Evolutionary conservation across 352 stramenopile species (phyloP), one percentile per base, ranked within the genome.

Genomic region (Pythium phragmiticola): DNA sequence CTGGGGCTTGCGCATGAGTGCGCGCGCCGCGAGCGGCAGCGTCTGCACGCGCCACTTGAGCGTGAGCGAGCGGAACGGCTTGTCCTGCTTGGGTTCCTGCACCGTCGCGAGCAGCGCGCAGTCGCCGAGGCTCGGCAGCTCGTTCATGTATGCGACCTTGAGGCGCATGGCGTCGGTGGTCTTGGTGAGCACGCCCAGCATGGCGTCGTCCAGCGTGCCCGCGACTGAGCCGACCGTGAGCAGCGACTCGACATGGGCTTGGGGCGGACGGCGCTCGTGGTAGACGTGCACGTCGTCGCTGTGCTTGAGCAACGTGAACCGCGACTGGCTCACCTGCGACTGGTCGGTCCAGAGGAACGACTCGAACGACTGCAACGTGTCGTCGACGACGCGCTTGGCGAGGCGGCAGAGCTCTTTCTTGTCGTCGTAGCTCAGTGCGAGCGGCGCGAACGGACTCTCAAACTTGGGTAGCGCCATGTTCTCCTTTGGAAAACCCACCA

Each of bases 51-150:
- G 11, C 63, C 68, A 76, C 55, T 74, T 76, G 52, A 76, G 45
- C 14, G 54, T 65, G 52, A 78, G 52, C 42, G 45, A 68, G n/a
- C 73, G 69, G 41, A 82, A 87, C 45, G 80, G 78, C n/a, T 81
- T 68, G 16, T 66, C 69, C 2, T 49, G 21, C 7, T 76, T 80
- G 6, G 78, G 78, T 23, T 74, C 63, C 39, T 78, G 71, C n/a
- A 87, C 67, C 3, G 67, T 78, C 0, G 69, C 67, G n/a, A 89
- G 53, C 43, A 89, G 70, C 0, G 73, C 76, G 45, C 74, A 70
- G 52, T 84, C 73, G 26, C 60, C 65, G 39, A 80, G 63, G 17
- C 65, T 68, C 7, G 30, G 3, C 33, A 50, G 51, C 47, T 88
- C 78, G 12, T 77, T 55, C 17, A 83, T 66, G 47, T 88, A 68